Conservation (phyloP, 2,329 filamentous ascomycete species). For the Aspergillus sp. region DNA sequence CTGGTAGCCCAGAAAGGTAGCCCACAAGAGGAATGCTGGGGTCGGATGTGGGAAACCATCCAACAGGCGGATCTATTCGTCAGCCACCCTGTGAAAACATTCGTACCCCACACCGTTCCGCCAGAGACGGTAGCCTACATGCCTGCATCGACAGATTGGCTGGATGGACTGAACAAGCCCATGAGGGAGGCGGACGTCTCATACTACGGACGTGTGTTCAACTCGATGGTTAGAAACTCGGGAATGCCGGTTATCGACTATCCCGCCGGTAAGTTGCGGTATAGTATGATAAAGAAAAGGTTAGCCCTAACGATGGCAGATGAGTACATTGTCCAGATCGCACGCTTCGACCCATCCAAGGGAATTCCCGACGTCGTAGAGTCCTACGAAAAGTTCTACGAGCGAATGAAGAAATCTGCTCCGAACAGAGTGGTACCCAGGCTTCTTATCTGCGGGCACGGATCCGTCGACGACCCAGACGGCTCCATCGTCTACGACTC, state of each 20-base stretch:
- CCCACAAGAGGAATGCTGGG: constrained; percentile 73
- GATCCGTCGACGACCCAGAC: constrained; percentile 79
- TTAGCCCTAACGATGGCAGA: constrained; percentile 38
- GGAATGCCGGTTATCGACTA: constrained; percentile 42
- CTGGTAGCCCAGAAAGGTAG: constrained; percentile 62
- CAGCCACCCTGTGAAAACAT: constrained; percentile 74
- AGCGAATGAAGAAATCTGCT: constrained; percentile 53
- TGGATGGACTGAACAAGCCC: constrained; percentile 77
- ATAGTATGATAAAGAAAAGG: neutral
- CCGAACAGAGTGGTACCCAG: constrained; percentile 61
- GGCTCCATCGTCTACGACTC: constrained; percentile 70
- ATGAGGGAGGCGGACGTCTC: constrained; percentile 68
- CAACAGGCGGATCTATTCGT: constrained; percentile 74
- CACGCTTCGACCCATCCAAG: constrained; percentile 81
- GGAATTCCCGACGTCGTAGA: constrained; percentile 76
- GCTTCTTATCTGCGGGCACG: constrained; percentile 75
- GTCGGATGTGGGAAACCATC: constrained; percentile 71
- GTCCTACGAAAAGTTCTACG: constrained; percentile 70
- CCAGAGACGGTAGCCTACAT: constrained; percentile 69
- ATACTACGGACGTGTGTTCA: constrained; percentile 76
- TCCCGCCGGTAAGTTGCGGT: constrained; percentile 32
- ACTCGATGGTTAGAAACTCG: constrained; percentile 61
- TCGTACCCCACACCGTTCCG: constrained; percentile 70
- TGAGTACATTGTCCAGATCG: constrained; percentile 76
- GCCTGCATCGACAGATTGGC: constrained; percentile 80